Conservation (phyloP, 2,329 filamentous ascomycete species). For the Coleophoma crateriformis region DNA sequence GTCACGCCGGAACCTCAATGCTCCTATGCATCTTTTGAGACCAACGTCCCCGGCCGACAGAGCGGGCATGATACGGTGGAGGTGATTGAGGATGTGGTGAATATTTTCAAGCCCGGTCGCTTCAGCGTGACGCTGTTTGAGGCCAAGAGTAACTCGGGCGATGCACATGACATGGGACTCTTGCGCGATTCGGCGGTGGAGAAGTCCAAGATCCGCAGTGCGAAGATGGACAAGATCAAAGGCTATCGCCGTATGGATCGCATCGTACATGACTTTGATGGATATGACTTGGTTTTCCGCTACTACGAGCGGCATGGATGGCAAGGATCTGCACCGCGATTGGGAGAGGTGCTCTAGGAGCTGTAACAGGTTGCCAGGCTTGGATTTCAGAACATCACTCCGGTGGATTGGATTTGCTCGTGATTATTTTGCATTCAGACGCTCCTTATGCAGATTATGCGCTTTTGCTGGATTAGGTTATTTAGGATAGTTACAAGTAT, state of each 20-base stretch:
- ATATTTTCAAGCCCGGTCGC: conserved; percentile 94
- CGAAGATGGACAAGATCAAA: conserved; percentile 62
- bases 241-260: conserved; percentile 89
- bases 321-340: conserved; percentile 26
- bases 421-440: too few relatives aligned
- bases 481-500: too few relatives aligned
- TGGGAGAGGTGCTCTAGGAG: conserved; percentile 23
- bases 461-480: too few relatives aligned
- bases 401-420: too few relatives aligned
- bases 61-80: conserved; percentile 84
- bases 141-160: conserved; percentile 55
- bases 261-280: conserved; percentile 95
- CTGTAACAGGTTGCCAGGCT: too few relatives aligned
- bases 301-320: conserved; percentile 92
- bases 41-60: conserved; percentile 88
- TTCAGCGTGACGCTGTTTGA: conserved; percentile 98
- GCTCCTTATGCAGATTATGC: too few relatives aligned
- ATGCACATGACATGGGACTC: conserved; percentile 14
- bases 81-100: conserved; percentile 87
- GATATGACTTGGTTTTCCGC: conserved; percentile 93
- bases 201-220: conserved; percentile 35
- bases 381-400: too few relatives aligned
- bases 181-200: conserved; percentile 29
- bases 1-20: conserved; percentile 96
- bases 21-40: conserved; percentile 97